Evolutionary conservation across 2,329 filamentous ascomycete species (phyloP).

Genomic region (Acarospora socialis): DNA sequence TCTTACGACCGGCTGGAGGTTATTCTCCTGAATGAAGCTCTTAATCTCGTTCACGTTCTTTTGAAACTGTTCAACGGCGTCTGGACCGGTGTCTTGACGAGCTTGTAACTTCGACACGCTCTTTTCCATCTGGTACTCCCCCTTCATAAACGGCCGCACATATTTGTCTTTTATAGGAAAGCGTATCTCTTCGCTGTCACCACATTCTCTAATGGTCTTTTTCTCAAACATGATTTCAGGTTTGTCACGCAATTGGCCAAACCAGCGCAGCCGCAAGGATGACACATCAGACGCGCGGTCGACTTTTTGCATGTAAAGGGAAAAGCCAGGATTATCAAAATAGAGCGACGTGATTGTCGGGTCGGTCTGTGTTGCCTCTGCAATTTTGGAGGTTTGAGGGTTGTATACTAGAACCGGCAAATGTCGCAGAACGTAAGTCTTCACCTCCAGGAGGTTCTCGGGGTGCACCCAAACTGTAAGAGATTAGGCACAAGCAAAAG

Average conservation of each 20-base stretch:
- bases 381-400: slow-evolving; percentile 66
- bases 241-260: slow-evolving; percentile 63
- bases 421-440: slow-evolving; percentile 83
- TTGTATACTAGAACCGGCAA: slow-evolving; percentile 90
- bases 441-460: slow-evolving; percentile 92
- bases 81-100: slow-evolving; percentile 52
- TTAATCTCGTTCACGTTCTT: slow-evolving; percentile 64
- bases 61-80: slow-evolving; percentile 55
- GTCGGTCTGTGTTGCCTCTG: slow-evolving; percentile 62
- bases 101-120: slow-evolving; percentile 70
- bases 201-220: slow-evolving; percentile 66
- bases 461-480: slow-evolving; percentile 82
- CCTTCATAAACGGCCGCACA: slow-evolving; percentile 70
- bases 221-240: slow-evolving; percentile 79
- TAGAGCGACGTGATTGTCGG: slow-evolving; percentile 92
- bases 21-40: slow-evolving; percentile 59
- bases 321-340: slow-evolving; percentile 79
- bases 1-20: slow-evolving; percentile 70
- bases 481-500: neutral
- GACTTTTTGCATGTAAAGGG: slow-evolving; percentile 76
- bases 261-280: slow-evolving; percentile 82
- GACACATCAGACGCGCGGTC: slow-evolving; percentile 59
- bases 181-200: slow-evolving; percentile 62
- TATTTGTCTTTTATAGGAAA: slow-evolving; percentile 92
- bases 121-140: slow-evolving; percentile 86